phyloP scores from a whole-genome alignment of 495 filamentous ascomycete species.

The Penicillium fimorum region DNA sequence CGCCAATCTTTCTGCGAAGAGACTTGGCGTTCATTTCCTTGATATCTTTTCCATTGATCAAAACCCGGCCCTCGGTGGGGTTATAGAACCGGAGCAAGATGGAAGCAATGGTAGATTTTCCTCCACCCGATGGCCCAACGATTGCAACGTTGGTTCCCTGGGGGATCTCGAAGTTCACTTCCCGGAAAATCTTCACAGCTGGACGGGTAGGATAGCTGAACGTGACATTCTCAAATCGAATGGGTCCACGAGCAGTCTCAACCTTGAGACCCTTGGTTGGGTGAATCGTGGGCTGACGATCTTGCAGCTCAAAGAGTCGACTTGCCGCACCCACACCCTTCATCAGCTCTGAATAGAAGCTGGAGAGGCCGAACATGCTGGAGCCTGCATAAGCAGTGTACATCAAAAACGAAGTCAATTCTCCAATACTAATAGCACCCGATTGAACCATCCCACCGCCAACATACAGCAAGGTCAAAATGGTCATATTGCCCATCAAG shows the following conservation, averaged over 20 bases:
- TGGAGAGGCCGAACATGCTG: slow-evolving; percentile 87
- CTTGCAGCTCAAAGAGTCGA: slow-evolving; percentile 92
- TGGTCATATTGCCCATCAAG: slow-evolving; percentile 92
- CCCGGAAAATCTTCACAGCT: slow-evolving; percentile 85
- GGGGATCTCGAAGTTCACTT: slow-evolving; percentile 84
- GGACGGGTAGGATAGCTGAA: slow-evolving; percentile 92
- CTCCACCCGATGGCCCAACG: slow-evolving; percentile 90
- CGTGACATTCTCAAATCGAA: slow-evolving; percentile 77
- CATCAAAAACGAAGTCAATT: slow-evolving; percentile 97
- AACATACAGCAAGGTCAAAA: slow-evolving; percentile 85
- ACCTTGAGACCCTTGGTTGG: slow-evolving; percentile 78
- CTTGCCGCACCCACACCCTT: slow-evolving; percentile 96
- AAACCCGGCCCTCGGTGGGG: slow-evolving; percentile 72
- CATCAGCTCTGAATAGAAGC: slow-evolving; percentile 98
- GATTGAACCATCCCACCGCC: slow-evolving; percentile 86
- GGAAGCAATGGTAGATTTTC: slow-evolving; percentile 91
- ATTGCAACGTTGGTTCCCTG: slow-evolving; percentile 94
- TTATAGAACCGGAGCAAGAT: slow-evolving; percentile 88
- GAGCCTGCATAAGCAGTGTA: slow-evolving; percentile 92
- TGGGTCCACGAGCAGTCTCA: slow-evolving; percentile 77
- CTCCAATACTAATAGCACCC: slow-evolving; percentile 83
- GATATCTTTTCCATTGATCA: slow-evolving; percentile 83
- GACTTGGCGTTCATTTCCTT: slow-evolving; percentile 87
- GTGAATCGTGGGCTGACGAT: slow-evolving; percentile 82
- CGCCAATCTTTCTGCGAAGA: slow-evolving; percentile 88